Percentiles rank a stretch among this genome's conserved stretches.
Conservation (phyloP, 1,284 basidiomycete genomes). For the Moesziomyces aphidis region DNA sequence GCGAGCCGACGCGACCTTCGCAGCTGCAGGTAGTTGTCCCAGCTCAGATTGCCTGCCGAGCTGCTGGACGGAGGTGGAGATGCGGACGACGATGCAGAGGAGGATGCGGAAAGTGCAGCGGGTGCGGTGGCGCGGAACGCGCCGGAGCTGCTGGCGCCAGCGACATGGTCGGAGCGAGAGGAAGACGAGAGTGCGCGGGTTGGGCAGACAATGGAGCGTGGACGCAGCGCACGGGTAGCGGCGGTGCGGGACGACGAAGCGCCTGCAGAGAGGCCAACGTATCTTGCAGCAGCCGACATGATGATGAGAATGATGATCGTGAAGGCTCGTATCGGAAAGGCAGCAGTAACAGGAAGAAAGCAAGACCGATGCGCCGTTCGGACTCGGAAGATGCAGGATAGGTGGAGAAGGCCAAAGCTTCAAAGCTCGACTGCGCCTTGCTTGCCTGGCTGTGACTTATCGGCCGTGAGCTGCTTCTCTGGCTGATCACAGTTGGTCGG, state of each 20-base stretch:
- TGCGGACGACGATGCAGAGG: slow-evolving; percentile 13
- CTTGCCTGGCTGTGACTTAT: neutral
- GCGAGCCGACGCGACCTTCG: slow-evolving; percentile 55
- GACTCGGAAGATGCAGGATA: neutral
- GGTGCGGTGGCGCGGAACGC: slow-evolving; percentile 16
- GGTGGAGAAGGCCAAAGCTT: neutral
- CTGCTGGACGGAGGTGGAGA: slow-evolving; percentile 1
- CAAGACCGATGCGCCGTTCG: neutral
- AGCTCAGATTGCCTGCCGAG: slow-evolving; percentile 19
- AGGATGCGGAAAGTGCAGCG: slow-evolving; percentile 2
- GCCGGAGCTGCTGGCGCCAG: slow-evolving; percentile 3
- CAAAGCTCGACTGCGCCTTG: too few species aligned
- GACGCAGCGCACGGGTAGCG: slow-evolving; percentile 12
- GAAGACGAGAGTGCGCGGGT: slow-evolving; percentile 20
- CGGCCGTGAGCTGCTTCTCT: slow-evolving; percentile 5
- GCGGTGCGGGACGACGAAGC: slow-evolving; percentile 29
- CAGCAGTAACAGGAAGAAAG: slow-evolving; percentile 1
- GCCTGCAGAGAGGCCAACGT: slow-evolving; percentile 14
- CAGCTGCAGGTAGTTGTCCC: slow-evolving; percentile 56
- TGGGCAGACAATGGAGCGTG: slow-evolving; percentile 11
- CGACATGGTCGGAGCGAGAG: neutral
- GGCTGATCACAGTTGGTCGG: slow-evolving; percentile 4
- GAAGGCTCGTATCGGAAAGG: neutral
- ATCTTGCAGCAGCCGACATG: slow-evolving; percentile 33
- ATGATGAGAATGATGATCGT: neutral